A percentile compares a stretch with the other conserved stretches of the same genome.
Evolutionary conservation across 331 rosid species (phyloP).

Genomic region (Arachis monticola): DNA sequence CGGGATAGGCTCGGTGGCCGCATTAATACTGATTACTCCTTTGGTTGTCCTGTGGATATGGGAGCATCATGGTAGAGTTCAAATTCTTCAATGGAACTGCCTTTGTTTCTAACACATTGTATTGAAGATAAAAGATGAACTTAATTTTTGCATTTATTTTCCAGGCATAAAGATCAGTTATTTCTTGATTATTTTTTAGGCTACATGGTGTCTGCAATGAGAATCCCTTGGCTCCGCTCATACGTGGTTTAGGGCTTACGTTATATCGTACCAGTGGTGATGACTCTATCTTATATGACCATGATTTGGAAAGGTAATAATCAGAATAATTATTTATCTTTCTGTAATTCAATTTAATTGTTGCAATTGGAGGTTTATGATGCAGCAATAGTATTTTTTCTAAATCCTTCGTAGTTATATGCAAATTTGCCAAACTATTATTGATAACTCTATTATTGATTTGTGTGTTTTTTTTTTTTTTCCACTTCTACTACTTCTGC

Average conservation of each 20-base stretch:
- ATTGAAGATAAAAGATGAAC: constrained; percentile 12
- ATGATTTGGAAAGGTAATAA: constrained; percentile 65
- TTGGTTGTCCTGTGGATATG: constrained; percentile 79
- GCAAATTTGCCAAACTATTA: constrained; percentile 17
- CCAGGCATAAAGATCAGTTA: background rate
- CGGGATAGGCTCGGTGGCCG: constrained; percentile 77
- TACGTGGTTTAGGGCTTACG: constrained; percentile 56
- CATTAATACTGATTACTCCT: constrained; percentile 68
- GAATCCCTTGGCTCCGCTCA: constrained; percentile 80
- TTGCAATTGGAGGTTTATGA: constrained; percentile 23
- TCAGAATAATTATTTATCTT: background rate
- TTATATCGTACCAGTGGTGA: constrained; percentile 70
- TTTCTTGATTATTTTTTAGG: constrained; percentile 51
- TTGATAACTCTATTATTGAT: constrained; percentile 6
- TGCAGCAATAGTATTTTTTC: constrained; percentile 22
- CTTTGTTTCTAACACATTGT: constrained; percentile 18
- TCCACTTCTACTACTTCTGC: no score
- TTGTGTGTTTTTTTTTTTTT: background rate
- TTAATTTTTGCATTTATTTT: constrained; percentile 5
- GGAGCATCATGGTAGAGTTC: constrained; percentile 69
- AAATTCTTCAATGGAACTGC: constrained; percentile 1
- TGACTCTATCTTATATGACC: constrained; percentile 65
- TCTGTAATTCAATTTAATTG: constrained; percentile 18
- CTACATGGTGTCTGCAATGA: constrained; percentile 81
- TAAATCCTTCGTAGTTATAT: constrained; percentile 7